Evolutionary conservation across 495 filamentous ascomycete genomes (phyloP).

Genomic region (Xylaria sp.): DNA sequence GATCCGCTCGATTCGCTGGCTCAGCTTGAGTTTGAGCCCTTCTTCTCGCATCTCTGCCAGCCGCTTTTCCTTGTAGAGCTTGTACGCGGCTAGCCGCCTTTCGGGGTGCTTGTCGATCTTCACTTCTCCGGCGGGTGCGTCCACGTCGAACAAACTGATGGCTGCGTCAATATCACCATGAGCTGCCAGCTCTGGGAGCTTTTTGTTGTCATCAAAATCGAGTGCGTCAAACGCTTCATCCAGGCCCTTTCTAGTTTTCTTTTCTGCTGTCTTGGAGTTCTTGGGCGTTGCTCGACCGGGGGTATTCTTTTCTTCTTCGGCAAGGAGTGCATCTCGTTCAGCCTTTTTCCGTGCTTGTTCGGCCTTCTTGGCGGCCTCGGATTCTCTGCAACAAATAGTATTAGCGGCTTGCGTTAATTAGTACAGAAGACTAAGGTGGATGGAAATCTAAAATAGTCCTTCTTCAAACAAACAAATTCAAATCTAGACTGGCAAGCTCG

Average conservation of each 20-base stretch:
- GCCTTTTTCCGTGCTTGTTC: slow-evolving; percentile 88
- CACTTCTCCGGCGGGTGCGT: slow-evolving; percentile 46
- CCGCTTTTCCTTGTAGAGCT: slow-evolving; percentile 84
- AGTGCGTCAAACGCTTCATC: slow-evolving; percentile 28
- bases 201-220: slow-evolving; percentile 41
- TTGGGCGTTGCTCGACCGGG: slow-evolving; percentile 66
- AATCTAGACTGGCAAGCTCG: not conserved
- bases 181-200: slow-evolving; percentile 67
- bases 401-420: not conserved
- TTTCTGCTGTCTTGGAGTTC: slow-evolving; percentile 63
- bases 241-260: slow-evolving; percentile 60
- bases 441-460: not conserved
- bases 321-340: slow-evolving; percentile 81
- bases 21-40: slow-evolving; percentile 73
- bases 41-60: slow-evolving; percentile 86
- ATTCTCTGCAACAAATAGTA: slow-evolving; percentile 64
- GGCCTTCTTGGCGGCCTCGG: slow-evolving; percentile 83
- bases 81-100: slow-evolving; percentile 83
- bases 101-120: slow-evolving; percentile 90
- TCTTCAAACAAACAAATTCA: not conserved
- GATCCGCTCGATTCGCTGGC: slow-evolving; percentile 81
- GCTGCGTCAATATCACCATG: slow-evolving; percentile 85
- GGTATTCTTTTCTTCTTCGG: slow-evolving; percentile 80
- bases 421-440: not conserved
- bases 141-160: slow-evolving; percentile 65